Percentiles rank a stretch among this genome's conserved stretches.
Conservation (phyloP, 1,139 yeast genomes). For the Candida sp. region DNA sequence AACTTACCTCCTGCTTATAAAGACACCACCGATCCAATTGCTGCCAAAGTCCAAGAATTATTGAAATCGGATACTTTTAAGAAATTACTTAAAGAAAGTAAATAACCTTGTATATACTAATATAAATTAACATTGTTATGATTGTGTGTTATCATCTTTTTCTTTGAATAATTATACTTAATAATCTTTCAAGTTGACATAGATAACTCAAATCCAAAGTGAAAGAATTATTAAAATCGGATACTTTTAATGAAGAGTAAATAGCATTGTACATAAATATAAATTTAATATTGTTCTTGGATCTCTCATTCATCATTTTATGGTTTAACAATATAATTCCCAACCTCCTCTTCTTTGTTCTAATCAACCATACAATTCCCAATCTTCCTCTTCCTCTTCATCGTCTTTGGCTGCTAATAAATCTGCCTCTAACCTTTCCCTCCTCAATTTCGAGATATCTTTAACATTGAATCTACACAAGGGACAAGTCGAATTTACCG, state of each 20-base stretch:
- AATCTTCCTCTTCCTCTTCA: slow-evolving; percentile 66
- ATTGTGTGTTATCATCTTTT: too few relatives aligned
- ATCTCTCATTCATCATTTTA: not conserved
- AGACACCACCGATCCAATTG: slow-evolving; percentile 56
- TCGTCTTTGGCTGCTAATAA: slow-evolving; percentile 46
- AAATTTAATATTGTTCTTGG: not conserved
- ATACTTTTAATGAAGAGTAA: slow-evolving; percentile 46
- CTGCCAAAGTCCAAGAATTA: slow-evolving; percentile 69
- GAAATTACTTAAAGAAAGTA: slow-evolving; percentile 23
- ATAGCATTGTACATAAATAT: slow-evolving; percentile 3
- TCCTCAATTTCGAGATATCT: slow-evolving; percentile 36
- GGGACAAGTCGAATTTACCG: slow-evolving; percentile 80
- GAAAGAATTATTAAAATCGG: slow-evolving; percentile 58
- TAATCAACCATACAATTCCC: slow-evolving; percentile 70
- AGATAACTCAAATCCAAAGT: slow-evolving; percentile 42
- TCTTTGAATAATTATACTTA: too few relatives aligned
- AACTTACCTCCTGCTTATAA: slow-evolving; percentile 34
- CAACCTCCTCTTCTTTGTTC: slow-evolving; percentile 59
- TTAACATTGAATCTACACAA: slow-evolving; percentile 75
- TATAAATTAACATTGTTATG: not conserved
- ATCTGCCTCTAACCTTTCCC: slow-evolving; percentile 37
- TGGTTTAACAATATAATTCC: slow-evolving; percentile 67
- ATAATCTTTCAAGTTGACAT: too few relatives aligned
- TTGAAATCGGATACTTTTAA: slow-evolving; percentile 57
- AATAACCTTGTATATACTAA: slow-evolving; percentile 4